Evolutionary conservation across 495 filamentous ascomycete species (phyloP).

Genomic region (Saxispiralis lemnorum): DNA sequence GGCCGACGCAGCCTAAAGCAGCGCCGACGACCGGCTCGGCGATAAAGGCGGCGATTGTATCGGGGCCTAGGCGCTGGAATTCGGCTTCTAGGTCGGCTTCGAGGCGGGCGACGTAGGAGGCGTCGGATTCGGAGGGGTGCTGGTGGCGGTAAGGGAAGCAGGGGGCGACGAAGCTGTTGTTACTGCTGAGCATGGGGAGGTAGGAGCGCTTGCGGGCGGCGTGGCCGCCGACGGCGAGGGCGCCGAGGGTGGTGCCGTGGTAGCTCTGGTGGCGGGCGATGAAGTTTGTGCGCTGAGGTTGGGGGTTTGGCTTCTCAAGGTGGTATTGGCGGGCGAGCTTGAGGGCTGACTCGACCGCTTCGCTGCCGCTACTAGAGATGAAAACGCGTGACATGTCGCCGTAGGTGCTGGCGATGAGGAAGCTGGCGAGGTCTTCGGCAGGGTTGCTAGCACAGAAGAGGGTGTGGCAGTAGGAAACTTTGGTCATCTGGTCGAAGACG

Average conservation of each 20-base stretch:
- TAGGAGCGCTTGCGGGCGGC: slow-evolving; percentile 44
- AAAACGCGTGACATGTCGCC: slow-evolving; percentile 28
- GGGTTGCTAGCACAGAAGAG: slow-evolving; percentile 33
- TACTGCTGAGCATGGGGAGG: slow-evolving; percentile 42
- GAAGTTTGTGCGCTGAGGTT: slow-evolving; percentile 36
- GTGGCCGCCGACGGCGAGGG: slow-evolving; percentile 47
- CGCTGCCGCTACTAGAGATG: slow-evolving; percentile 36
- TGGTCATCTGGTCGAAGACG: slow-evolving; percentile 31
- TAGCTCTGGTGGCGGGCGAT: slow-evolving; percentile 55
- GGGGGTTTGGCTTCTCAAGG: slow-evolving; percentile 34
- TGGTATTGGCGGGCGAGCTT: slow-evolving; percentile 51
- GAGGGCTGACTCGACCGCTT: slow-evolving; percentile 53
- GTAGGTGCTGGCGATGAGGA: slow-evolving; percentile 14
- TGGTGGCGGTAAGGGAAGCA: slow-evolving; percentile 44
- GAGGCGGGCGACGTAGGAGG: slow-evolving; percentile 37
- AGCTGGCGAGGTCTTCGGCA: slow-evolving; percentile 17
- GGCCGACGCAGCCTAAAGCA: slow-evolving; percentile 27
- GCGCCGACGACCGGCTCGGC: slow-evolving; percentile 54
- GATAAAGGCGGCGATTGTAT: slow-evolving; percentile 60
- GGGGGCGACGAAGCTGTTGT: slow-evolving; percentile 43
- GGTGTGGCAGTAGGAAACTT: slow-evolving; percentile 36
- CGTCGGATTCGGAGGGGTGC: slow-evolving; percentile 18
- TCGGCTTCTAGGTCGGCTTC: slow-evolving; percentile 54
- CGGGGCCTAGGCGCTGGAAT: slow-evolving; percentile 51
- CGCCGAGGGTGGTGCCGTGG: slow-evolving; percentile 56